phyloP scores from a whole-genome alignment of 1,284 basidiomycete genomes.

The Apiotrichum veenhuisii region DNA sequence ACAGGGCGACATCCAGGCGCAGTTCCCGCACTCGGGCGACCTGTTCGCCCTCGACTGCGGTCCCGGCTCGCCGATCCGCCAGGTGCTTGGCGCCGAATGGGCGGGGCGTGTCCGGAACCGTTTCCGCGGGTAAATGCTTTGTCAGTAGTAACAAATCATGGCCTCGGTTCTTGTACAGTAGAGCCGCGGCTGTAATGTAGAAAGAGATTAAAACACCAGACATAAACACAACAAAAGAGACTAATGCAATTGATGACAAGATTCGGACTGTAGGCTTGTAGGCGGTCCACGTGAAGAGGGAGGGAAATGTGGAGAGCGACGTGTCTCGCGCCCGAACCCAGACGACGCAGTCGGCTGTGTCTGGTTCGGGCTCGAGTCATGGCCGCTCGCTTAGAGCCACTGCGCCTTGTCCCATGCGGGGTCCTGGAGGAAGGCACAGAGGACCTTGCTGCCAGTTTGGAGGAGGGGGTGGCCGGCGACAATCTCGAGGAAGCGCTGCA shows the following conservation, averaged over 20 bases:
- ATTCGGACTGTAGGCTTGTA: background rate
- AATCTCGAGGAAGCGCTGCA: conserved; percentile 92
- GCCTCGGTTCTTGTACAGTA: too few species aligned
- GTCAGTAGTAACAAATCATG: too few species aligned
- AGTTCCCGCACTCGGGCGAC: conserved; percentile 34
- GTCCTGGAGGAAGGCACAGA: conserved; percentile 88
- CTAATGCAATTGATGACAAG: conserved; percentile 12
- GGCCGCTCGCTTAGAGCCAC: conserved; percentile 30
- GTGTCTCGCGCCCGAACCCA: too few species aligned
- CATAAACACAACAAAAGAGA: conserved; percentile 5
- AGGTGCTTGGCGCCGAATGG: conserved; percentile 24
- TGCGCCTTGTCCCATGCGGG: conserved; percentile 48
- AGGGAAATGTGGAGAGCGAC: background rate
- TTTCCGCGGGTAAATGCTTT: conserved; percentile 4
- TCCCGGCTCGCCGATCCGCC: conserved; percentile 23
- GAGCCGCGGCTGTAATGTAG: background rate
- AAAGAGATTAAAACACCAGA: background rate
- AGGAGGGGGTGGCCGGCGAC: conserved; percentile 95
- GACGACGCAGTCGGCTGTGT: too few species aligned
- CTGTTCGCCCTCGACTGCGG: conserved; percentile 36
- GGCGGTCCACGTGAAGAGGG: background rate
- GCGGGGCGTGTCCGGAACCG: conserved; percentile 31
- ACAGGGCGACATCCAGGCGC: conserved; percentile 23
- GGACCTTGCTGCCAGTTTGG: conserved; percentile 95
- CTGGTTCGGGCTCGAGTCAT: background rate